These are phyloP conservation scores for Akanthomyces lecanii DNA, from an alignment of 2,329 filamentous ascomycete species.

Conservation along the genomic window DNA sequence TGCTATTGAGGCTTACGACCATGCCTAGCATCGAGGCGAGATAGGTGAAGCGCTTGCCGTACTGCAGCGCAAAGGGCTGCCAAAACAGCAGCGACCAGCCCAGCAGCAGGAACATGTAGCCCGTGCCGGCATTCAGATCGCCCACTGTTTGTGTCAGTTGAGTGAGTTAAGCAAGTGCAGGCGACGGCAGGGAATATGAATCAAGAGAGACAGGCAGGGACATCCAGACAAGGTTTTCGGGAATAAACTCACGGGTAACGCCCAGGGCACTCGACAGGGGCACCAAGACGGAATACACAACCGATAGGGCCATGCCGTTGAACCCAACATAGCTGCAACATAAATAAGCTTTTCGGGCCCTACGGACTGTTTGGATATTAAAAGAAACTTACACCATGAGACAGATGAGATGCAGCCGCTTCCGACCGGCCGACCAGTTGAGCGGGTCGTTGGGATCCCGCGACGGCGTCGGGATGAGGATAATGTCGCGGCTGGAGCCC, in stretches of 20 bases:
- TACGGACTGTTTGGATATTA: background rate
- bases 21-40: constrained; percentile 33
- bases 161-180: background rate
- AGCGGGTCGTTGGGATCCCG: constrained; percentile 50
- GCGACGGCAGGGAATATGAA: too few relatives aligned
- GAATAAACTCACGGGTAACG: constrained; percentile 22
- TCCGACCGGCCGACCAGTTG: constrained; percentile 39
- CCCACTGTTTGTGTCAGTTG: constrained; percentile 20
- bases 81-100: constrained; percentile 44
- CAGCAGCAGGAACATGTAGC: constrained; percentile 41
- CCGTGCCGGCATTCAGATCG: constrained; percentile 37
- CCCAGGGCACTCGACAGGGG: constrained; percentile 31
- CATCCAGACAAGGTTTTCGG: background rate
- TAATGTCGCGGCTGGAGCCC: constrained; percentile 36
- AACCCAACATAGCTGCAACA: constrained; percentile 33
- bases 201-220: too few relatives aligned
- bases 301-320: constrained; percentile 37
- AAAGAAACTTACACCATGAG: constrained; percentile 26
- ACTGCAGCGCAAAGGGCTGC: constrained; percentile 44
- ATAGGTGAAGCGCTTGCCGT: constrained; percentile 40
- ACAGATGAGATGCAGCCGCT: constrained; percentile 26
- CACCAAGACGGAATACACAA: constrained; percentile 36
- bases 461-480: constrained; percentile 48
- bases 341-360: background rate
- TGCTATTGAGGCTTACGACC: constrained; percentile 22